Evolutionary conservation across 257 asterid species (phyloP).

Genomic region (Penstemon newberryi): DNA sequence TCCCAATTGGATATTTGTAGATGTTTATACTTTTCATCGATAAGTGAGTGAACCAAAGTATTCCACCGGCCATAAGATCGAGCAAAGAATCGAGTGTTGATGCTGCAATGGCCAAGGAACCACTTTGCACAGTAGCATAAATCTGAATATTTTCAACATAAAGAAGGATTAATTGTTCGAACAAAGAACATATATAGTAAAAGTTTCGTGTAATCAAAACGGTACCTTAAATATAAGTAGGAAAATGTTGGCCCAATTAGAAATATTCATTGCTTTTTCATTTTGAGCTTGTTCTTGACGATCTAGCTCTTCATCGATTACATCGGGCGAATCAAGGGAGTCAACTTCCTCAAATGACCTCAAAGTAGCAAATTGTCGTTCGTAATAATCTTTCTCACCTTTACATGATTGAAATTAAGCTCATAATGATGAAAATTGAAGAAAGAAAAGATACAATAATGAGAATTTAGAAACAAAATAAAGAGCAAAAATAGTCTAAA

Average conservation of each 20-base stretch:
- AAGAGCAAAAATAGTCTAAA: no score
- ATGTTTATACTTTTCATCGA: conserved; percentile 73
- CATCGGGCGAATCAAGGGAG: conserved; percentile 38
- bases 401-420: neutral
- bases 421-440: neutral
- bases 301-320: conserved; percentile 49
- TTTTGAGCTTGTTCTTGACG: conserved; percentile 47
- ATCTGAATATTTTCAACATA: conserved; percentile 38
- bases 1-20: conserved; percentile 74
- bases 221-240: conserved; percentile 63
- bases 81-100: conserved; percentile 71
- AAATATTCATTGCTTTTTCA: conserved; percentile 67
- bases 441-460: no score
- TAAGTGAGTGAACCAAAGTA: conserved; percentile 64
- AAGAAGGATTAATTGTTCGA: neutral
- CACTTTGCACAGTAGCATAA: conserved; percentile 59
- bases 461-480: no score
- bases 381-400: conserved; percentile 77
- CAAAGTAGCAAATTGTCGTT: conserved; percentile 64
- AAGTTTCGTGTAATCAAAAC: neutral
- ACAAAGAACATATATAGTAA: neutral
- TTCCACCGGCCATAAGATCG: conserved; percentile 75
- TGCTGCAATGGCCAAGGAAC: conserved; percentile 74
- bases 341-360: conserved; percentile 74
- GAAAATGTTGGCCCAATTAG: conserved; percentile 68